Base-by-base conservation (phyloP, 2,329 filamentous ascomycete genomes). In the Fonsecaea erecta region DNA sequence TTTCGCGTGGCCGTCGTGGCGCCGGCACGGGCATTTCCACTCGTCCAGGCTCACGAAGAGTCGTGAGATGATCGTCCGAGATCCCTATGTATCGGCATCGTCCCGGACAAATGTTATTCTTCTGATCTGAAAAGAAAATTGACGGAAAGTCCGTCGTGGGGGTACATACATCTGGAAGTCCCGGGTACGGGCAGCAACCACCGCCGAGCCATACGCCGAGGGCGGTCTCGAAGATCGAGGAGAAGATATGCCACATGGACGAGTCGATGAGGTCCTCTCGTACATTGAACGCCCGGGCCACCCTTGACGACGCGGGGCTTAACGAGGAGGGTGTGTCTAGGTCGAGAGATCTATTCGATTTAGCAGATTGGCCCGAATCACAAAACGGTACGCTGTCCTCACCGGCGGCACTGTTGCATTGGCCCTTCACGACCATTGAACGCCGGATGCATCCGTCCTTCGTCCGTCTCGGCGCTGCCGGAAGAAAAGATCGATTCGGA, bases 231-330 rank as follows among this genome's bases (percentile, higher is more conserved):
- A 53, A 53, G 12, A 53, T 32, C 14, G 51, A 53, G 4, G 51
- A 53, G 51, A 53, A 53, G 30, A 53, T 53, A 21, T 53, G 51
- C 51, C 24, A 53, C 51, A 53, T 53, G 11, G 51, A 53, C 14
- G 26, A 32, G 4, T 53, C 51, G 51, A 53, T 32, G 12, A 32
- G 1, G 3, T 53, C 51, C 30, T 53, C 51, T 9, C 51, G 51
- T 3, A 53, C 12, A 5, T 53, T 30, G 16, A 30, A 21, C 26
- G 51, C 26, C 11, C 24, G 26, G 26, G 51, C 14, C 14, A 53
- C 24, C 16, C 14, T n/a, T 3, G 26, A 30, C 4, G 51, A 30
- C 9, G 51, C 18, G 7, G 51, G 4, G 12, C 9, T 9, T 3
- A 16, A 2, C 9, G 43, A 11, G 11, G 26, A 53, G 12, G 26